phyloP scores from a whole-genome alignment of 2,329 filamentous ascomycete species.

The Hirsutella minnesotensis region DNA sequence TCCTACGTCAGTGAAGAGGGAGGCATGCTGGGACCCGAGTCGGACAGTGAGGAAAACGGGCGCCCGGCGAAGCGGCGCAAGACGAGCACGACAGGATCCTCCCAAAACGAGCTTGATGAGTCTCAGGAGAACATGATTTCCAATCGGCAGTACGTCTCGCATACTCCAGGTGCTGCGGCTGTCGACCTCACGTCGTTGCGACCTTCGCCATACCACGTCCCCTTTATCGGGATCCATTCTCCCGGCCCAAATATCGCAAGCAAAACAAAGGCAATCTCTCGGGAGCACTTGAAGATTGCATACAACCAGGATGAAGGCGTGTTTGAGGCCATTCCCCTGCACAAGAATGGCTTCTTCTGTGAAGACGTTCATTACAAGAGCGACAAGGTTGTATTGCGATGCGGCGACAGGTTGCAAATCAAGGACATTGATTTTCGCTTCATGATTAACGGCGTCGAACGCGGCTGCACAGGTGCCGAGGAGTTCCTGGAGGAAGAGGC shows the following conservation, averaged over 20 bases:
- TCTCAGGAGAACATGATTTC: constrained; percentile 36
- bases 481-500: constrained; percentile 38
- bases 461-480: constrained; percentile 46
- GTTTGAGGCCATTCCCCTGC: constrained; percentile 52
- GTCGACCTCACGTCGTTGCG: constrained; percentile 48
- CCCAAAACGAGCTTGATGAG: constrained; percentile 29
- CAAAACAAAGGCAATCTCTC: constrained; percentile 61
- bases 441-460: constrained; percentile 51
- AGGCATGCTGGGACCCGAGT: constrained; percentile 54
- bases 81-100: constrained; percentile 30
- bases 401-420: constrained; percentile 58
- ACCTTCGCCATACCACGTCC: constrained; percentile 49
- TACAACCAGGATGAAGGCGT: constrained; percentile 51
- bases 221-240: constrained; percentile 62
- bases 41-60: constrained; percentile 39
- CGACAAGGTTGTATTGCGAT: constrained; percentile 44
- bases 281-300: constrained; percentile 60
- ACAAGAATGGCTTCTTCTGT: constrained; percentile 58
- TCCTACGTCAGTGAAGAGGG: constrained; percentile 59
- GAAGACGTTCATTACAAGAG: constrained; percentile 47
- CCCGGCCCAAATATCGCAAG: constrained; percentile 47
- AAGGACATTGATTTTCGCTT: constrained; percentile 59
- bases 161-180: constrained; percentile 45
- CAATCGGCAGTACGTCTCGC: constrained; percentile 48
- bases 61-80: constrained; percentile 36